A percentile compares a stretch with the other conserved stretches of the same genome.
These are phyloP conservation scores for Penicillium malachiteum DNA, from an alignment of 495 filamentous ascomycete genomes.

Conservation along the genomic window DNA sequence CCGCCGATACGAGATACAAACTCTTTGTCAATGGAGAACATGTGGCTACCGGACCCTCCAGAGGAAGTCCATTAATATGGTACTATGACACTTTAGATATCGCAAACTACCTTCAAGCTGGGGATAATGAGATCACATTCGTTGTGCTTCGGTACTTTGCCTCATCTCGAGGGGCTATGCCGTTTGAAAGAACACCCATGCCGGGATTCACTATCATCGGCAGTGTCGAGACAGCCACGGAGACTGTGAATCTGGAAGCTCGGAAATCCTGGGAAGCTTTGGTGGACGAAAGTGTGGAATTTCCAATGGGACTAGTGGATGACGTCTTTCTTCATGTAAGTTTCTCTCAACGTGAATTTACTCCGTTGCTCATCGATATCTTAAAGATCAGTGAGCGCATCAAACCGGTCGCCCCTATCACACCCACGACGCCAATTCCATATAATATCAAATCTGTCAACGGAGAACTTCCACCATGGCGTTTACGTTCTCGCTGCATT, in stretches of 20 bases:
- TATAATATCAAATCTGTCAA: slow-evolving; percentile 34
- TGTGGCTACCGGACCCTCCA: slow-evolving; percentile 34
- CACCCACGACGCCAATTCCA: slow-evolving; percentile 13
- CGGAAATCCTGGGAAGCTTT: slow-evolving; percentile 21
- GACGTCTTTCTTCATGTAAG: slow-evolving; percentile 43
- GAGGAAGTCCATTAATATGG: slow-evolving; percentile 37
- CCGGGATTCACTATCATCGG: slow-evolving; percentile 37
- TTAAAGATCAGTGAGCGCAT: slow-evolving; percentile 38
- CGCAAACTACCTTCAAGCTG: slow-evolving; percentile 24
- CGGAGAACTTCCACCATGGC: slow-evolving; percentile 38
- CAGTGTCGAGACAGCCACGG: slow-evolving; percentile 15
- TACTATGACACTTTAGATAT: slow-evolving; percentile 42
- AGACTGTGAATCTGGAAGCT: slow-evolving; percentile 22
- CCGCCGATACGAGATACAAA: slow-evolving; percentile 42
- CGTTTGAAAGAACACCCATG: slow-evolving; percentile 33
- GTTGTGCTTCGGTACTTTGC: slow-evolving; percentile 35
- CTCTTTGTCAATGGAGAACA: slow-evolving; percentile 34
- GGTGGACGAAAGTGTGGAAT: slow-evolving; percentile 28
- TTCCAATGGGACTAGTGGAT: slow-evolving; percentile 34
- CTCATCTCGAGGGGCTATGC: slow-evolving; percentile 27
- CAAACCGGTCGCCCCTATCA: slow-evolving; percentile 3
- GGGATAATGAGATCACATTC: slow-evolving; percentile 31
- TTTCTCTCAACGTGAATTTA: background rate
- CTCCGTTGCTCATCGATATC: background rate
- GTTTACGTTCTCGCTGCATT: slow-evolving; percentile 30